These are phyloP conservation scores for Colletotrichum sansevieriae DNA, from an alignment of 2,329 filamentous ascomycete species.

Conservation along the genomic window DNA sequence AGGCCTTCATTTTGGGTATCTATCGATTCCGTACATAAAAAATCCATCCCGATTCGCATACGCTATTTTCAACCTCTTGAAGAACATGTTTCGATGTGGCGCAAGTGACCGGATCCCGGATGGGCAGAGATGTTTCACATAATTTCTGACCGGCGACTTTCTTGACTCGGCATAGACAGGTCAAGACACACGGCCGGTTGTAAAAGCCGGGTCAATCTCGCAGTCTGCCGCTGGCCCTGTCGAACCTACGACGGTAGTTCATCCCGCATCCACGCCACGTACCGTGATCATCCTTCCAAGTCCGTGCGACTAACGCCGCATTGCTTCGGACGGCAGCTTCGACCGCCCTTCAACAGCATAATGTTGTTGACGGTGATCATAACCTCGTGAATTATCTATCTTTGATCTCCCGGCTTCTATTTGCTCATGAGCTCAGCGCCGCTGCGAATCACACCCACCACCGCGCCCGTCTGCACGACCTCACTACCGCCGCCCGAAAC, in stretches of 20 bases:
- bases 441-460: conserved; percentile 88
- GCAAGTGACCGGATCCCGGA: neutral
- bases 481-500: conserved; percentile 90
- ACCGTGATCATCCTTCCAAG: neutral
- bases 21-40: conserved; percentile 1
- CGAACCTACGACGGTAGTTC: neutral
- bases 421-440: conserved; percentile 79
- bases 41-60: neutral
- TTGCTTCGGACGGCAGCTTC: neutral
- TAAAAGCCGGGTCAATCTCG: neutral
- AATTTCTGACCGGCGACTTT: neutral
- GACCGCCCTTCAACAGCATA: neutral
- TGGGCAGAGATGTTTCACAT: neutral
- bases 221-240: neutral
- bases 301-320: neutral
- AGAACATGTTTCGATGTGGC: neutral
- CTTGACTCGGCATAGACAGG: conserved; percentile 12
- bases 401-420: conserved; percentile 36
- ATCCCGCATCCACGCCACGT: neutral
- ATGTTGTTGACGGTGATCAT: conserved; percentile 15
- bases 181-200: neutral
- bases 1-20: neutral
- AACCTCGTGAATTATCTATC: conserved; percentile 36
- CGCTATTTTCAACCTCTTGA: neutral
- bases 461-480: conserved; percentile 88